phyloP scores from a whole-genome alignment of 1,284 basidiomycete genomes.

The Naganishia sp. region DNA sequence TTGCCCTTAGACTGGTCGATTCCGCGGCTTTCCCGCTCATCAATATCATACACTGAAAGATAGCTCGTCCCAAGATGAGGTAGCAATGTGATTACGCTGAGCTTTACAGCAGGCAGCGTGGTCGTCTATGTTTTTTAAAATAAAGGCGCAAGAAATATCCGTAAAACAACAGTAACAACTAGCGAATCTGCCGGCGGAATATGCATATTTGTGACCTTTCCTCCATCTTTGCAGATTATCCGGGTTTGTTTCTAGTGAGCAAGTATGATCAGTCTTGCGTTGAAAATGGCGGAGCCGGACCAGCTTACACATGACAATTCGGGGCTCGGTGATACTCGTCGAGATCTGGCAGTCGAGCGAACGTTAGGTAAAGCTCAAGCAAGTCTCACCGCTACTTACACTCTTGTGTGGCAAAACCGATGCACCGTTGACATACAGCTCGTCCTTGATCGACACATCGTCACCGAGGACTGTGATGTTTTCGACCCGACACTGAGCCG shows the following conservation, averaged over 20 bases:
- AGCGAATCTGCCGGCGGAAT: slow-evolving; percentile 3
- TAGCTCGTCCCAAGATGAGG: too few species aligned
- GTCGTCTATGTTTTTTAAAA: slow-evolving; percentile 7
- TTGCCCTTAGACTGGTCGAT: too few species aligned
- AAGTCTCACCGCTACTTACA: slow-evolving; percentile 41
- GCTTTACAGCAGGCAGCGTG: neutral
- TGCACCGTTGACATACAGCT: slow-evolving; percentile 58
- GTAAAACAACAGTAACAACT: slow-evolving; percentile 23
- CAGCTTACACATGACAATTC: slow-evolving; percentile 53
- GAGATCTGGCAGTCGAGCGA: slow-evolving; percentile 44
- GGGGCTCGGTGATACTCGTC: slow-evolving; percentile 55
- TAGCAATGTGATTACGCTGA: neutral
- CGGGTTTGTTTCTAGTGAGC: neutral
- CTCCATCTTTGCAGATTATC: slow-evolving; percentile 1
- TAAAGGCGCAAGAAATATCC: slow-evolving; percentile 18
- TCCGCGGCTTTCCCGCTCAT: too few species aligned
- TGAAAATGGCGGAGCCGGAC: neutral
- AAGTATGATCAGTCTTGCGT: neutral
- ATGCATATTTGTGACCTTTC: slow-evolving; percentile 20
- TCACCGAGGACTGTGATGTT: slow-evolving; percentile 60
- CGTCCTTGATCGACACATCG: slow-evolving; percentile 60
- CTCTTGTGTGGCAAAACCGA: slow-evolving; percentile 59
- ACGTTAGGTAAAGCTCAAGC: neutral
- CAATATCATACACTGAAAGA: too few species aligned
- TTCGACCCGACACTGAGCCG: slow-evolving; percentile 53